phyloP scores from a whole-genome alignment of 1,284 basidiomycete species.

The Puccinia triticina region DNA sequence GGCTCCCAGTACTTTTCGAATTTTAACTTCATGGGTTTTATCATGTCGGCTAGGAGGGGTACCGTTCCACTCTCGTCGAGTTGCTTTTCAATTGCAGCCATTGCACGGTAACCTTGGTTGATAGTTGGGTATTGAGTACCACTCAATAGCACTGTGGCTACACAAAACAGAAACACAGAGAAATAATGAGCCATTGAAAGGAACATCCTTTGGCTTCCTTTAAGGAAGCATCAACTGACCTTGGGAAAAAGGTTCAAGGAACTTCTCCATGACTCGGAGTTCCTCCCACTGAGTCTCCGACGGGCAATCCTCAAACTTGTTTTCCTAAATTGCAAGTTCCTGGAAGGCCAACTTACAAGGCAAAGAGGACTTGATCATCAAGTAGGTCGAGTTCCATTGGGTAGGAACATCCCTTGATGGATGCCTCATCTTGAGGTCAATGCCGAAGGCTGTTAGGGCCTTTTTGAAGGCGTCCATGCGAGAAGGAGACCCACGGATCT shows the following conservation, averaged over 20 bases:
- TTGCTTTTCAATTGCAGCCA: neutral
- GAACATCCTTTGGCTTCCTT: neutral
- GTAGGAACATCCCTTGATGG: neutral
- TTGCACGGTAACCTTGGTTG: conserved; percentile 4
- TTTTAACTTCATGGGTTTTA: neutral
- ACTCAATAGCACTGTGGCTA: neutral
- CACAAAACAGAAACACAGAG: neutral
- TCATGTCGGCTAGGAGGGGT: neutral
- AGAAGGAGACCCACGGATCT: too few species aligned
- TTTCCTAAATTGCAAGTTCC: too few species aligned
- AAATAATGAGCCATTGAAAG: neutral
- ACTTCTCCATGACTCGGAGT: neutral
- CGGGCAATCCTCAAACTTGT: neutral
- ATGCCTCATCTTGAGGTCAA: neutral
- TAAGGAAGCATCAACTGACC: too few species aligned
- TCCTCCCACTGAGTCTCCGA: neutral
- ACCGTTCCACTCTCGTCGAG: neutral
- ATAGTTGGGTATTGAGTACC: too few species aligned
- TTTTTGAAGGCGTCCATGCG: neutral
- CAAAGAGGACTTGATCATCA: neutral
- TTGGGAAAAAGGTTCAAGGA: too few species aligned
- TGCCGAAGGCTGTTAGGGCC: neutral
- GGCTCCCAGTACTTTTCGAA: neutral
- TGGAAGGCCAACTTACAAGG: conserved; percentile 9
- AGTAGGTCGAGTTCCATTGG: neutral